These are phyloP conservation scores for Apiospora arundinis DNA, from an alignment of 2,329 filamentous ascomycete genomes.

Conservation along the genomic window DNA sequence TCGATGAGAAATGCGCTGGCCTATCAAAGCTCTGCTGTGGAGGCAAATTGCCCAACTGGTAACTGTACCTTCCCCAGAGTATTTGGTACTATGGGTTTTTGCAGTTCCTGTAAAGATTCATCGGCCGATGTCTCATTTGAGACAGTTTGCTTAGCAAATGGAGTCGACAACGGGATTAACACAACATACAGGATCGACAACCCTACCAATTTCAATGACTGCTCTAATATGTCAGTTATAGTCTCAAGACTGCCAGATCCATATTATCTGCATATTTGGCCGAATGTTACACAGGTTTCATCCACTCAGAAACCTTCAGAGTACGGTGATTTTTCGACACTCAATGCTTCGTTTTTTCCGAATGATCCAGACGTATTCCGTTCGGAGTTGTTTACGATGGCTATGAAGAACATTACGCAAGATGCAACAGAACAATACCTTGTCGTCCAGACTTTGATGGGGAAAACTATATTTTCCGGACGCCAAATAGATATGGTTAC, in stretches of 20 bases:
- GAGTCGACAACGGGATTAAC: background rate
- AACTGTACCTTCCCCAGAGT: conserved; percentile 13
- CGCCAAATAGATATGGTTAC: background rate
- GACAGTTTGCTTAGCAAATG: background rate
- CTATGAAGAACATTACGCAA: background rate
- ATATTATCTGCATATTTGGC: background rate
- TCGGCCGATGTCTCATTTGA: background rate
- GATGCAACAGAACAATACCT: background rate
- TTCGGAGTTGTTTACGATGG: background rate
- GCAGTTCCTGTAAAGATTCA: conserved; percentile 15
- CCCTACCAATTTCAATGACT: background rate
- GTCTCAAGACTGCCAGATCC: background rate
- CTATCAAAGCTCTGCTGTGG: background rate
- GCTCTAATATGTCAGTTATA: background rate
- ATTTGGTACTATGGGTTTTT: conserved; percentile 14
- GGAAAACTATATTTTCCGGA: background rate
- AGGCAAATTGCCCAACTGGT: conserved; percentile 2
- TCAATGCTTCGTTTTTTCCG: background rate
- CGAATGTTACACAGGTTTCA: background rate
- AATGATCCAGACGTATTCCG: background rate
- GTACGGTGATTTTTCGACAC: background rate
- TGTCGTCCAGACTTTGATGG: background rate
- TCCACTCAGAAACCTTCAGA: background rate
- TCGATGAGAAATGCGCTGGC: background rate
- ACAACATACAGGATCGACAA: background rate